Evolutionary conservation across 257 asterid species (phyloP).

Genomic region (Solanum chaucha): DNA sequence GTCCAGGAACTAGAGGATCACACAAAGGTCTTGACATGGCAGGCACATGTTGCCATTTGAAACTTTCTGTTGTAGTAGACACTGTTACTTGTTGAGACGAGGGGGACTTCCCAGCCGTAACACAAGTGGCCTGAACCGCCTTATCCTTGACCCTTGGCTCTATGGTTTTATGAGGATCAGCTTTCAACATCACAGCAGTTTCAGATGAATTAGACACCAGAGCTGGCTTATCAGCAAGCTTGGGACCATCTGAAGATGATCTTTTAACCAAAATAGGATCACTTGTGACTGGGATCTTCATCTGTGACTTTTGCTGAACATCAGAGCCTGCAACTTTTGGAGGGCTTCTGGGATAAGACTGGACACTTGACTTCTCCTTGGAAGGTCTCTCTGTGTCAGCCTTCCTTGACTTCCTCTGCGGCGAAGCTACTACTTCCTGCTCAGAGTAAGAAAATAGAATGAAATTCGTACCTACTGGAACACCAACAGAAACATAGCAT

Average conservation of each 20-base stretch:
- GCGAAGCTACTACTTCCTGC: constrained; percentile 47
- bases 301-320: no score
- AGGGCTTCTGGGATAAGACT: no score
- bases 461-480: background rate
- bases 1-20: constrained; percentile 57
- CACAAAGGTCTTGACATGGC: constrained; percentile 73
- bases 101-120: constrained; percentile 16
- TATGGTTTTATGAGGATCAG: constrained; percentile 19
- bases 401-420: constrained; percentile 13
- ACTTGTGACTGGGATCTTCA: no score
- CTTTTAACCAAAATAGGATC: no score
- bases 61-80: constrained; percentile 33
- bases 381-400: no score
- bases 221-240: constrained; percentile 27
- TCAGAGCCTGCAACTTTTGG: no score
- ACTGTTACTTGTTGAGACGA: constrained; percentile 33
- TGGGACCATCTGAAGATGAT: constrained; percentile 31
- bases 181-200: constrained; percentile 17
- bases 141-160: constrained; percentile 28
- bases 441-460: background rate
- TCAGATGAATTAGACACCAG: background rate
- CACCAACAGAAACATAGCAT: background rate
- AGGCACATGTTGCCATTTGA: constrained; percentile 29
- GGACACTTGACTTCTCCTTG: no score
- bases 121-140: constrained; percentile 19